phyloP scores from a whole-genome alignment of 1,139 yeast species.

The Suhomyces kunorum region DNA sequence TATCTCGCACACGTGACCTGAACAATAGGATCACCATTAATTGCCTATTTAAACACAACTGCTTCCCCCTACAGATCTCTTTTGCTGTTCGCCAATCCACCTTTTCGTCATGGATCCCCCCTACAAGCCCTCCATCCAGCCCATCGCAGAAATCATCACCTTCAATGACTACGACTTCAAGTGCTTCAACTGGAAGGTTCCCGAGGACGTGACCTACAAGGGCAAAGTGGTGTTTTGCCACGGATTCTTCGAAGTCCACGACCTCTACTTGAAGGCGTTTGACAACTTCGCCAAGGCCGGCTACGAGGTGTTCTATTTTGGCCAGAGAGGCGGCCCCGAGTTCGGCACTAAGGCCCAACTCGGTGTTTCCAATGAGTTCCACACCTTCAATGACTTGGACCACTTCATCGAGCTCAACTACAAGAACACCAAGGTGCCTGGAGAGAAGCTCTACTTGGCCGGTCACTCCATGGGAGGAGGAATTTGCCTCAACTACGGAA shows the following conservation, averaged over 20 bases:
- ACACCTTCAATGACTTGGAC: constrained; percentile 69
- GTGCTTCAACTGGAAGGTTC: constrained; percentile 44
- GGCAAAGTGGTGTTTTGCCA: constrained; percentile 70
- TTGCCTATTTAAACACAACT: no score
- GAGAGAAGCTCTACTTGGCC: constrained; percentile 56
- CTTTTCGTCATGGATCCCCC: constrained; percentile 30
- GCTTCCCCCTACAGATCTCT: no score
- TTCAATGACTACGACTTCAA: constrained; percentile 42
- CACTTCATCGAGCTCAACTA: constrained; percentile 50
- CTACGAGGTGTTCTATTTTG: constrained; percentile 74
- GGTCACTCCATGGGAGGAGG: constrained; percentile 99
- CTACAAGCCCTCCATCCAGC: constrained; percentile 36
- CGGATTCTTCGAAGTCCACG: constrained; percentile 75
- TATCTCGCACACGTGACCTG: no score
- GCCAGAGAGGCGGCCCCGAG: constrained; percentile 87
- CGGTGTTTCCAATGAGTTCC: constrained; percentile 68
- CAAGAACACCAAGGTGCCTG: constrained; percentile 22
- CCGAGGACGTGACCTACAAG: constrained; percentile 36
- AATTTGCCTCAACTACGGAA: constrained; percentile 69
- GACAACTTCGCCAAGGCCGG: constrained; percentile 62
- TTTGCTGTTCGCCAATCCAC: no score
- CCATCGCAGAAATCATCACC: constrained; percentile 30
- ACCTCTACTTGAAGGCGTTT: constrained; percentile 56
- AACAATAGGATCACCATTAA: no score
- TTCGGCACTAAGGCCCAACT: constrained; percentile 60